Conservation (phyloP, 2,329 filamentous ascomycete genomes). For the Diaporthe velutina region DNA sequence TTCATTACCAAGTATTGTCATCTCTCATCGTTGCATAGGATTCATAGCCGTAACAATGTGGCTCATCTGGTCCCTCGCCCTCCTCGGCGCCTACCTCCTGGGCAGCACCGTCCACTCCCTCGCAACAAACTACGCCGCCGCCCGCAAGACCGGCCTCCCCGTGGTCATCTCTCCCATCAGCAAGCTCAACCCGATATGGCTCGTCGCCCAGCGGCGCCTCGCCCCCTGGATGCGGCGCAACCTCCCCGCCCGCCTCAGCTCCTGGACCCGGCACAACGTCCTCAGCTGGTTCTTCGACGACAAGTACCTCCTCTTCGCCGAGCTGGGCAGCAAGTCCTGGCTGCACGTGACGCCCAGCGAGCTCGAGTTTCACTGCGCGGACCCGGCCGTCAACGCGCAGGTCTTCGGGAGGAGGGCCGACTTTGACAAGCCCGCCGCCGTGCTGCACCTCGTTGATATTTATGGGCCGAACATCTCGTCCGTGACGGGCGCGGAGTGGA, state of each 20-base stretch:
- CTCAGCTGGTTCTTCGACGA: constrained; percentile 29
- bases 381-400: constrained; percentile 30
- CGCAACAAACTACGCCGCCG: not conserved
- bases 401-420: not conserved
- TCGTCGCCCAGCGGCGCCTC: not conserved
- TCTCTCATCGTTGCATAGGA: too few species aligned
- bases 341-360: constrained; percentile 16
- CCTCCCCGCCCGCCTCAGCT: not conserved
- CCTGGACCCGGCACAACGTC: constrained; percentile 14
- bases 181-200: constrained; percentile 11
- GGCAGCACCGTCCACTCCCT: not conserved
- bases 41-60: not conserved
- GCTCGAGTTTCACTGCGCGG: constrained; percentile 14
- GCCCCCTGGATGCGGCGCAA: not conserved
- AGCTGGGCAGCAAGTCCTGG: constrained; percentile 3
- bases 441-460: constrained; percentile 10
- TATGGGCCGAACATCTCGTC: constrained; percentile 17
- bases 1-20: not conserved
- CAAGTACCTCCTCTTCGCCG: constrained; percentile 7
- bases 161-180: constrained; percentile 11
- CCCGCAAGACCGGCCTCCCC: constrained; percentile 26
- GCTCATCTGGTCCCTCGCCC: constrained; percentile 1
- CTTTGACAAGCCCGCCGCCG: constrained; percentile 14
- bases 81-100: not conserved
- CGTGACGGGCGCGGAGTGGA: constrained; percentile 10